phyloP scores from a whole-genome alignment of 2,329 filamentous ascomycete species.

The Venturia aucupariae region DNA sequence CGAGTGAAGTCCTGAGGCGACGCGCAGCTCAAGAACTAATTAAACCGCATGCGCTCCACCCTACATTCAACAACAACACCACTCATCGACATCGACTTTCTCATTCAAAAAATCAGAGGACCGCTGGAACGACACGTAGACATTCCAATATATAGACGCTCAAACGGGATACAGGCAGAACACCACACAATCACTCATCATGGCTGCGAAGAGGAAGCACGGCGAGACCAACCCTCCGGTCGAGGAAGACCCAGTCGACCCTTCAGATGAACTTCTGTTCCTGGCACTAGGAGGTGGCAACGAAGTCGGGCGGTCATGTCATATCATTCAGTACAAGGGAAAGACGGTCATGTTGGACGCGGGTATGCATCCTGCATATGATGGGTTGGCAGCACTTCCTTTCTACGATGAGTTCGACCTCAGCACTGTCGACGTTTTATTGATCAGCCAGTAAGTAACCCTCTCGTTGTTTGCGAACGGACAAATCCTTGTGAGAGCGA shows the following conservation, averaged over 20 bases:
- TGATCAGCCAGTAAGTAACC: constrained; percentile 96
- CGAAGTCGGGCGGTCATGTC: constrained; percentile 92
- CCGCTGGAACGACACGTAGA: background rate
- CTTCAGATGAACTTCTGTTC: constrained; percentile 89
- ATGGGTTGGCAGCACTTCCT: constrained; percentile 83
- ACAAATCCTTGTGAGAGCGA: background rate
- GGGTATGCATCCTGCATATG: constrained; percentile 92
- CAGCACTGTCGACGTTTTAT: constrained; percentile 89
- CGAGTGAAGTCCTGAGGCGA: background rate
- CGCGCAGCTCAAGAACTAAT: background rate
- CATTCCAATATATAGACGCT: background rate
- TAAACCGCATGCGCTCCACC: background rate
- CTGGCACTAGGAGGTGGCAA: constrained; percentile 90
- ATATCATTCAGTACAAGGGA: constrained; percentile 97
- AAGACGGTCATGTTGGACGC: constrained; percentile 99
- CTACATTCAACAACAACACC: background rate
- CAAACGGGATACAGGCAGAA: background rate
- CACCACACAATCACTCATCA: constrained; percentile 31
- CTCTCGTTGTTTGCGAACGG: background rate
- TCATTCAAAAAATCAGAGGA: background rate
- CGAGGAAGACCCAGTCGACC: constrained; percentile 81
- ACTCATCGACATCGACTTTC: background rate
- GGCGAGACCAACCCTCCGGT: constrained; percentile 64
- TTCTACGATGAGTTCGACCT: constrained; percentile 99
- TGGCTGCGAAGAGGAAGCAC: constrained; percentile 92